These are phyloP conservation scores for Elongisporangium undulatum DNA, from an alignment of 352 stramenopile species.

Conservation along the genomic window DNA sequence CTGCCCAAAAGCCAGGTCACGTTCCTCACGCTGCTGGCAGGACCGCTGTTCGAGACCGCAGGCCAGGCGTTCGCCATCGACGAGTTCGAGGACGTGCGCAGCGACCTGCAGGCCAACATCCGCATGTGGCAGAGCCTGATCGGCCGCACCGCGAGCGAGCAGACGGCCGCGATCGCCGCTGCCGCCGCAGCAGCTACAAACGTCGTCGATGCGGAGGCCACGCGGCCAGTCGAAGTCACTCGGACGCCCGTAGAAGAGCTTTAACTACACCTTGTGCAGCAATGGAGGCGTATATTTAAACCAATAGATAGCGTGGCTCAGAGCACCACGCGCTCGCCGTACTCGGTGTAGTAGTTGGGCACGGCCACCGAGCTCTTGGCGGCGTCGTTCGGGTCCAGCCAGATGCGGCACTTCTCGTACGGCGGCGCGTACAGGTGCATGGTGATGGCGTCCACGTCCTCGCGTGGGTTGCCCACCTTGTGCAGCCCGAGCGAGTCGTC, in stretches of 20 bases:
- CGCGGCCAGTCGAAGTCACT: background rate
- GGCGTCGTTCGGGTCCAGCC: constrained; percentile 64
- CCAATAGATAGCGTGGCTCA: constrained; percentile 1
- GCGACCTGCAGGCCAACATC: constrained; percentile 47
- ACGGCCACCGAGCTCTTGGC: constrained; percentile 61
- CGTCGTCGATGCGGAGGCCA: too few relatives aligned
- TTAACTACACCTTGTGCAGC: background rate
- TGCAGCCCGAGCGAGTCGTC: constrained; percentile 90
- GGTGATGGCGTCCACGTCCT: constrained; percentile 80
- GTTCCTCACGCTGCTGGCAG: constrained; percentile 60
- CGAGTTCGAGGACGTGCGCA: constrained; percentile 48
- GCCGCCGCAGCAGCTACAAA: background rate
- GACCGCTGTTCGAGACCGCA: constrained; percentile 56
- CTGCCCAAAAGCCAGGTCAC: constrained; percentile 57
- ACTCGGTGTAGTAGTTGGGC: constrained; percentile 83
- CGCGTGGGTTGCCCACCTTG: constrained; percentile 84
- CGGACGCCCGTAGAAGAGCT: background rate
- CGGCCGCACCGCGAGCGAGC: constrained; percentile 7
- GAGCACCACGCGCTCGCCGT: constrained; percentile 42
- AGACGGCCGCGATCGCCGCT: background rate
- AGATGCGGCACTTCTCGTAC: constrained; percentile 89
- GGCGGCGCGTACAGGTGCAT: constrained; percentile 93
- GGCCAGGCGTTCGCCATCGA: constrained; percentile 59
- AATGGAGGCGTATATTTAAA: background rate
- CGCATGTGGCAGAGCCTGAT: constrained; percentile 44